phyloP scores from a whole-genome alignment of 257 asterid species.

The Solanum ossicruentum region DNA sequence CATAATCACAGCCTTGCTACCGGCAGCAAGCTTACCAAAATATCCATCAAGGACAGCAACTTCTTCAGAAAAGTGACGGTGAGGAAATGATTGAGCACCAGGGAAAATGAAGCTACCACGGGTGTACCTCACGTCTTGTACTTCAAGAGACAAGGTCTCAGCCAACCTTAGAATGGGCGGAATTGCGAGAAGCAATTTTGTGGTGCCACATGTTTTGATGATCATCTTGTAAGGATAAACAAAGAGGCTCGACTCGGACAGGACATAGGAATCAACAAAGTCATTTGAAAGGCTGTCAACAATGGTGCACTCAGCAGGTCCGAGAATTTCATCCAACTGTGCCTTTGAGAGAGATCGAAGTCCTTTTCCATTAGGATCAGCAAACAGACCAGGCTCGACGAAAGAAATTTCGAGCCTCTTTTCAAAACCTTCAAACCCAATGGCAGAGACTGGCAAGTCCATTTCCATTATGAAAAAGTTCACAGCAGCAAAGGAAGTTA shows the following conservation, averaged over 20 bases:
- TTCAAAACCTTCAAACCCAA: slow-evolving; percentile 83
- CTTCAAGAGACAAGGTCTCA: slow-evolving; percentile 32
- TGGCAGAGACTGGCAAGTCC: slow-evolving; percentile 55
- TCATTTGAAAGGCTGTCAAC: slow-evolving; percentile 55
- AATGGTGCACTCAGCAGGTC: slow-evolving; percentile 86
- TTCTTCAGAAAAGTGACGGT: slow-evolving; percentile 70
- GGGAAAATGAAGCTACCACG: slow-evolving; percentile 87
- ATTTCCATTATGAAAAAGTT: slow-evolving; percentile 12
- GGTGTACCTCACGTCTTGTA: slow-evolving; percentile 45
- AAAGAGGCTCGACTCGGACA: slow-evolving; percentile 83
- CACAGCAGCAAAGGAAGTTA: not conserved
- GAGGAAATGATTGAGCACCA: slow-evolving; percentile 70
- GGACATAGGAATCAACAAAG: slow-evolving; percentile 62
- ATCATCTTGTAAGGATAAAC: slow-evolving; percentile 58
- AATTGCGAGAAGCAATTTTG: slow-evolving; percentile 56
- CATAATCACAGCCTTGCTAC: slow-evolving; percentile 58
- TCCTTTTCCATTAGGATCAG: slow-evolving; percentile 77
- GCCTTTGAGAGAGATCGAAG: slow-evolving; percentile 50
- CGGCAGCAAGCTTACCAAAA: slow-evolving; percentile 50
- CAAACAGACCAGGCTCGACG: slow-evolving; percentile 51
- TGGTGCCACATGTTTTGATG: slow-evolving; percentile 80
- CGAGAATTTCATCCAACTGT: slow-evolving; percentile 58
- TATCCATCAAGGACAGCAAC: slow-evolving; percentile 51
- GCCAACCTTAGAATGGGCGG: slow-evolving; percentile 67
- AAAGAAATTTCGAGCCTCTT: slow-evolving; percentile 78